Percentiles rank a stretch among this genome's conserved stretches.
Conservation (phyloP, 306 rosid species). For the Corylus americana region DNA sequence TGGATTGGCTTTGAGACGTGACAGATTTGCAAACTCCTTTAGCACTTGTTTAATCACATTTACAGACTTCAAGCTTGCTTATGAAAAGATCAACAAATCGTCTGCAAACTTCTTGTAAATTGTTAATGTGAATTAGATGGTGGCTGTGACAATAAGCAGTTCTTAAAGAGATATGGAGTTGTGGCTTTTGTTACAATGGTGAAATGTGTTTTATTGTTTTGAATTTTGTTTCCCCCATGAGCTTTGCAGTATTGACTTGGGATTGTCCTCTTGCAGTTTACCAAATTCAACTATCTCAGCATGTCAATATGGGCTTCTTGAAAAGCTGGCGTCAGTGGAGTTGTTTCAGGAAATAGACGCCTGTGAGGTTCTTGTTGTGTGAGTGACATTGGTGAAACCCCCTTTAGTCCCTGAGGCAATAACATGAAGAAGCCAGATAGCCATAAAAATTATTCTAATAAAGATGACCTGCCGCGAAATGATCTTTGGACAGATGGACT, state of each 20-base stretch:
- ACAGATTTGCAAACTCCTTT: too few species aligned
- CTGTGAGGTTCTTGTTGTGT: not conserved
- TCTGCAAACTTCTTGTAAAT: not conserved
- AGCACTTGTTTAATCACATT: too few species aligned
- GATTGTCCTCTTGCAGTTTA: not conserved
- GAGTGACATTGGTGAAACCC: slow-evolving; percentile 32
- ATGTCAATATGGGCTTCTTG: not conserved
- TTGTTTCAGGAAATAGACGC: not conserved
- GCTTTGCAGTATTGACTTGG: not conserved
- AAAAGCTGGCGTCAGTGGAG: not conserved
- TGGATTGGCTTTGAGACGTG: too few species aligned
- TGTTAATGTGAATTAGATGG: not conserved
- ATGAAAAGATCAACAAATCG: too few species aligned
- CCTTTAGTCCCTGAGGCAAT: slow-evolving; percentile 26
- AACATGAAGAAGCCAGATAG: slow-evolving; percentile 45
- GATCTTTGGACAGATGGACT: slow-evolving; percentile 91
- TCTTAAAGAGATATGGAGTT: not conserved
- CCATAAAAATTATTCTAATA: slow-evolving; percentile 35
- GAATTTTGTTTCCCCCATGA: slow-evolving; percentile 3
- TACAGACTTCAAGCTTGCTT: too few species aligned
- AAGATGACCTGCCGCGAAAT: slow-evolving; percentile 46
- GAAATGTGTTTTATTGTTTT: not conserved
- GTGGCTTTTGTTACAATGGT: not conserved
- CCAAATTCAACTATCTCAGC: not conserved
- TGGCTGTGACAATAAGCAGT: not conserved